A percentile compares a stretch with the other conserved stretches of the same genome.
Evolutionary conservation across 2,329 filamentous ascomycete genomes (phyloP).

Genomic region (Cucurbitaria berberidis): DNA sequence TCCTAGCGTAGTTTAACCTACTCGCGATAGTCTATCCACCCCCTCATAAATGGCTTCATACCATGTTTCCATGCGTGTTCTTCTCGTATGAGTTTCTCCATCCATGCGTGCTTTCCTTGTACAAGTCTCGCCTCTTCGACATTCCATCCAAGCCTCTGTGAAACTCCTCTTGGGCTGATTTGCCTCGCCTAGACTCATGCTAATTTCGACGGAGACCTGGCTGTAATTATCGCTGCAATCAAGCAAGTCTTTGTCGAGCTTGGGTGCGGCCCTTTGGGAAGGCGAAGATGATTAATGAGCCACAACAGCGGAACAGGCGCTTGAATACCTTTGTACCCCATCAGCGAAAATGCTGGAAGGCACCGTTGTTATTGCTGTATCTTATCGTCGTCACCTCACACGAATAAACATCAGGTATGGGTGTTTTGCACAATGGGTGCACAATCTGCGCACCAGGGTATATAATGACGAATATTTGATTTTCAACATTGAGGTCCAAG

Average conservation of each 20-base stretch:
- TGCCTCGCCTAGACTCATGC: background rate
- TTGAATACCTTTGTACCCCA: background rate
- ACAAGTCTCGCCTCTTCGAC: background rate
- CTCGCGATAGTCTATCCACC: too few relatives aligned
- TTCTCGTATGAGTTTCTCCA: background rate
- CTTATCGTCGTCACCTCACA: too few relatives aligned
- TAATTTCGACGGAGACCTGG: background rate
- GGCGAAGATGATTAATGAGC: background rate
- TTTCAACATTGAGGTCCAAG: too few relatives aligned
- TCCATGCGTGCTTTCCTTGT: too few relatives aligned
- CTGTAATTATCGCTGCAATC: background rate
- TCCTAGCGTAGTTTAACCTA: too few relatives aligned
- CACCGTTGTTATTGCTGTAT: too few relatives aligned
- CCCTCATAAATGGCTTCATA: too few relatives aligned
- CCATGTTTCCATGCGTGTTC: background rate
- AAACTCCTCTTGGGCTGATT: background rate
- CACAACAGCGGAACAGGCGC: background rate
- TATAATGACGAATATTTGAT: too few relatives aligned
- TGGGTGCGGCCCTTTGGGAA: background rate
- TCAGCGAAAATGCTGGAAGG: background rate
- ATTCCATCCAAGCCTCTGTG: background rate
- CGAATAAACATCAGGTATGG: background rate
- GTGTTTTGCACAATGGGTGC: background rate
- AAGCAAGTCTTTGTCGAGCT: background rate
- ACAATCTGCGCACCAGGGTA: too few relatives aligned